These are phyloP conservation scores for Komagataella populi DNA, from an alignment of 805 yeast genomes.

Conservation along the genomic window DNA sequence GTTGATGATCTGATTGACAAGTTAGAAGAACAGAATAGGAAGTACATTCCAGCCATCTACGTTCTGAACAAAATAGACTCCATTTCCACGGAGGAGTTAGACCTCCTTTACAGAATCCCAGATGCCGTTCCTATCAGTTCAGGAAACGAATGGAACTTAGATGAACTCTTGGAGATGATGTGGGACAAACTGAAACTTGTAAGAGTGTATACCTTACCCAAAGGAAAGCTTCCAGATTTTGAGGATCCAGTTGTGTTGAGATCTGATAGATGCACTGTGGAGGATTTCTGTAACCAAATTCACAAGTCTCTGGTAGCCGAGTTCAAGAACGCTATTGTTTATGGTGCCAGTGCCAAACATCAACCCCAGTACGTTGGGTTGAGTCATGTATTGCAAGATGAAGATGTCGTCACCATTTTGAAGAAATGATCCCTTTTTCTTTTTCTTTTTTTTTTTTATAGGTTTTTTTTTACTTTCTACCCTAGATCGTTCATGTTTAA, in stretches of 20 bases:
- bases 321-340: conserved; percentile 86
- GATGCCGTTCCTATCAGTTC: conserved; percentile 95
- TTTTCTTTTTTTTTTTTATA: background rate
- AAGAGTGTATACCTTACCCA: conserved; percentile 94
- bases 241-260: conserved; percentile 89
- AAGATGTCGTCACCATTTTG: conserved; percentile 92
- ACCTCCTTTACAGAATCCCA: conserved; percentile 81
- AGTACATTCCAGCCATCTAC: conserved; percentile 90
- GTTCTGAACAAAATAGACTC: conserved; percentile 94
- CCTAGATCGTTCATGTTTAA: background rate
- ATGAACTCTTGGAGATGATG: conserved; percentile 87
- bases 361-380: conserved; percentile 96
- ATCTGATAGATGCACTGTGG: conserved; percentile 70
- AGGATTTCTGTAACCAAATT: conserved; percentile 92
- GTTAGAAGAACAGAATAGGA: conserved; percentile 79
- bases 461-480: background rate
- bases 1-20: conserved; percentile 95
- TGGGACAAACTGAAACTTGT: conserved; percentile 88
- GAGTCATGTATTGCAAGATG: conserved; percentile 75
- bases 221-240: conserved; percentile 89
- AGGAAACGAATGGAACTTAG: conserved; percentile 94
- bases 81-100: conserved; percentile 86
- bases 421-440: conserved; percentile 30
- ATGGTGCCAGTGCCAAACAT: conserved; percentile 90
- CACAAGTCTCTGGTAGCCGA: conserved; percentile 92